phyloP scores from a whole-genome alignment of 768 basidiomycete species.

The Russula sp. region DNA sequence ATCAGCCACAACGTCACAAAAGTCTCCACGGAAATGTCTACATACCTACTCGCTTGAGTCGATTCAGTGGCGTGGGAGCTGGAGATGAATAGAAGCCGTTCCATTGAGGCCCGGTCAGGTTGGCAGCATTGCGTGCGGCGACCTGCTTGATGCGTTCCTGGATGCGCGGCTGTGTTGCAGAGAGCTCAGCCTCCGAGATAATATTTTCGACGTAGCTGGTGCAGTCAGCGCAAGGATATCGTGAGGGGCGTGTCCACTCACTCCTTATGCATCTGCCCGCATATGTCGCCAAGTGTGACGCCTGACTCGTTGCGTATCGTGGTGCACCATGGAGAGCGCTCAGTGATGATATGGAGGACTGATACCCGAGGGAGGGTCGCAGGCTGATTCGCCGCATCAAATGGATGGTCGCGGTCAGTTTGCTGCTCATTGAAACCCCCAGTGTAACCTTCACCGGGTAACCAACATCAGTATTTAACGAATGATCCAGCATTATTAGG shows the following conservation, averaged over 20 bases:
- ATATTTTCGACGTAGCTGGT: conserved; percentile 60
- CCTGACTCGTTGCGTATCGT: conserved; percentile 63
- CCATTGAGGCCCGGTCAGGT: conserved; percentile 32
- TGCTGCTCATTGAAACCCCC: conserved; percentile 54
- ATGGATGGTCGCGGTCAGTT: conserved; percentile 51
- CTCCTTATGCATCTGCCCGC: conserved; percentile 68
- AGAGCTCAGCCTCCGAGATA: conserved; percentile 61
- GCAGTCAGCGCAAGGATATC: not conserved
- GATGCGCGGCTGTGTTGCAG: conserved; percentile 48
- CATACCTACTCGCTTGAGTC: conserved; percentile 59
- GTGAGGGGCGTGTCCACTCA: conserved; percentile 30
- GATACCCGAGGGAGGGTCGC: conserved; percentile 34
- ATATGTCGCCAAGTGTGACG: conserved; percentile 73
- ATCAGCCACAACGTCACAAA: not conserved
- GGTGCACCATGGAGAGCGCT: conserved; percentile 71
- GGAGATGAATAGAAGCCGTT: conserved; percentile 38
- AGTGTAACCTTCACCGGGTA: conserved; percentile 40
- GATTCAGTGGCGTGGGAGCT: conserved; percentile 36
- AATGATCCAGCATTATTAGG: not conserved
- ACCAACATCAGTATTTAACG: not conserved
- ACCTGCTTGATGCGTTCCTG: conserved; percentile 69
- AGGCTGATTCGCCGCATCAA: conserved; percentile 34
- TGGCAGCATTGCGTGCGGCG: conserved; percentile 36
- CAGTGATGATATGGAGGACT: conserved; percentile 33
- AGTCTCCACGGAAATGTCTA: conserved; percentile 8